Evolutionary conservation across 116 monocot species (phyloP).

Genomic region (Posidonia oceanica): DNA sequence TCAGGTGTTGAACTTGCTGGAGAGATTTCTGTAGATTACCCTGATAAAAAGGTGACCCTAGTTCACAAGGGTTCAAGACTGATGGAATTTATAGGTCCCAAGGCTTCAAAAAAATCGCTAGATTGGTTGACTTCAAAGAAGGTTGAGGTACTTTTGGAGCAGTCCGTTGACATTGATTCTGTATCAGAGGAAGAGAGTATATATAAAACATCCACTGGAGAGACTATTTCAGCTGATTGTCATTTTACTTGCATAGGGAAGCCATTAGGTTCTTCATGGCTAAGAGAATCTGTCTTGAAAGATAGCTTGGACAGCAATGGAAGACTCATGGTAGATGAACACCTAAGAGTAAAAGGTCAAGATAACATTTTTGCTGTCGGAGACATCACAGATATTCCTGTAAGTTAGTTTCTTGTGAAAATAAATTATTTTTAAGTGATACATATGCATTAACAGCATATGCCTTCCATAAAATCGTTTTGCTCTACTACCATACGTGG

Average conservation of each 20-base stretch:
- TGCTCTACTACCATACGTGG: too few species aligned
- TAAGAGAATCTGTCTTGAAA: conserved; percentile 26
- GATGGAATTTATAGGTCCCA: conserved; percentile 33
- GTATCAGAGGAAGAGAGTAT: not conserved
- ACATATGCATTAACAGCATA: too few species aligned
- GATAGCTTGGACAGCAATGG: conserved; percentile 25
- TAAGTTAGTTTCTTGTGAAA: conserved; percentile 4
- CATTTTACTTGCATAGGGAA: conserved; percentile 33
- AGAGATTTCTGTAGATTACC: conserved; percentile 47
- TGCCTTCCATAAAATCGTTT: too few species aligned
- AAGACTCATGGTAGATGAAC: conserved; percentile 41
- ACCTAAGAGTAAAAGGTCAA: conserved; percentile 31
- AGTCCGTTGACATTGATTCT: conserved; percentile 20
- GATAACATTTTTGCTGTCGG: conserved; percentile 47
- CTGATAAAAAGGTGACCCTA: conserved; percentile 47
- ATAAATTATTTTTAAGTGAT: too few species aligned
- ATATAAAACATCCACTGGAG: conserved; percentile 26
- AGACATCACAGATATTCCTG: conserved; percentile 46
- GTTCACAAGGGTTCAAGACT: conserved; percentile 32
- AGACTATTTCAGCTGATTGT: conserved; percentile 30
- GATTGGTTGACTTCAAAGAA: conserved; percentile 38
- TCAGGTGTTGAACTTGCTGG: conserved; percentile 57
- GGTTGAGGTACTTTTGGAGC: conserved; percentile 38
- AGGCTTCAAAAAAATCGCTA: conserved; percentile 26
- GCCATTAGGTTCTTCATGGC: conserved; percentile 33